These are phyloP conservation scores for Neopestalotiopsis clavispora DNA, from an alignment of 2,329 filamentous ascomycete species.

Conservation along the genomic window DNA sequence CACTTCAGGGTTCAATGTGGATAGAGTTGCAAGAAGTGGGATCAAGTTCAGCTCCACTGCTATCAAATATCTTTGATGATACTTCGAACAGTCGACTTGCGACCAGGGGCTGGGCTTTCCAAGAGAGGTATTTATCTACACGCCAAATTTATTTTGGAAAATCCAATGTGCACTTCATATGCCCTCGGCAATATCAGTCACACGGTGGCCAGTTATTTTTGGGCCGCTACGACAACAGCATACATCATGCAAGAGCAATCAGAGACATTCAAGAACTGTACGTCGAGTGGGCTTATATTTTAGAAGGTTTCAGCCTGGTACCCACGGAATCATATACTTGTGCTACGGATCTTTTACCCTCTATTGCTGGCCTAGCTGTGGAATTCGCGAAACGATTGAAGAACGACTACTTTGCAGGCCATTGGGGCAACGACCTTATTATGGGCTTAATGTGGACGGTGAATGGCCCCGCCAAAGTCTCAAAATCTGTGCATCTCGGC, in stretches of 20 bases:
- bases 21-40: neutral
- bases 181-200: neutral
- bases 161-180: slow-evolving; percentile 1
- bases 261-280: neutral
- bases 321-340: neutral
- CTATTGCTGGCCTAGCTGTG: neutral
- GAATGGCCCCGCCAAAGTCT: neutral
- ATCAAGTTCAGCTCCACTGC: neutral
- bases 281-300: neutral
- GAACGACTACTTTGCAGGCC: slow-evolving; percentile 10
- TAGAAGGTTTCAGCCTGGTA: neutral
- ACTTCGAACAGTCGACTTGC: neutral
- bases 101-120: slow-evolving; percentile 7
- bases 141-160: slow-evolving; percentile 2
- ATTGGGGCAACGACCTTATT: slow-evolving; percentile 4
- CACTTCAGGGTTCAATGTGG: neutral
- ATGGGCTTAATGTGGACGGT: neutral
- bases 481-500: neutral
- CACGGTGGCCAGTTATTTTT: neutral
- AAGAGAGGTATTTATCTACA: neutral
- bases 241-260: neutral
- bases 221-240: rapidly evolving
- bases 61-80: neutral
- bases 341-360: slow-evolving; percentile 1
- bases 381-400: neutral